Conservation (phyloP, 139 green algal genomes). For the Chlamydomonas eustigma region DNA sequence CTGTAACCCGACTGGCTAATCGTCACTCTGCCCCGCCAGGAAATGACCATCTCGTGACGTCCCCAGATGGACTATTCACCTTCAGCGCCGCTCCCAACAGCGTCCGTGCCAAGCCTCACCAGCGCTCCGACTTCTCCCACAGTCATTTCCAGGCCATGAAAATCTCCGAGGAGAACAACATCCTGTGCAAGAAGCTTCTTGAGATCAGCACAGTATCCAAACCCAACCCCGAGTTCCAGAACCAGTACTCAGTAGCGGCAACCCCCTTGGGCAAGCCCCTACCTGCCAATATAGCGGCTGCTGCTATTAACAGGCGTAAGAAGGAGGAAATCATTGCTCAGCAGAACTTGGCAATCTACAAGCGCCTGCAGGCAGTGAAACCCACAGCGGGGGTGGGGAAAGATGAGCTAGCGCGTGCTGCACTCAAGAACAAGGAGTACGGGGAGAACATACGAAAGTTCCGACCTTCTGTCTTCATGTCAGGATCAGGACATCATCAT, state of each 20-base stretch:
- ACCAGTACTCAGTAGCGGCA: neutral
- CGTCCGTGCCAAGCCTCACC: conserved; percentile 13
- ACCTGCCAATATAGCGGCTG: neutral
- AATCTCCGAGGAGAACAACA: conserved; percentile 34
- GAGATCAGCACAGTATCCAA: conserved; percentile 23
- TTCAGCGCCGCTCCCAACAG: conserved; percentile 13
- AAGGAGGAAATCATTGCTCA: conserved; percentile 41
- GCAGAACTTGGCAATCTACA: conserved; percentile 46
- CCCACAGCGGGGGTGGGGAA: conserved; percentile 15
- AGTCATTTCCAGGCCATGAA: conserved; percentile 3
- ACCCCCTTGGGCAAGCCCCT: neutral
- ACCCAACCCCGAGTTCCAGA: neutral
- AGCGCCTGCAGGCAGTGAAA: conserved; percentile 40
- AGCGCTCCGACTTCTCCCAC: conserved; percentile 13
- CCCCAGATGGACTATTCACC: neutral
- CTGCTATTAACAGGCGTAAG: neutral
- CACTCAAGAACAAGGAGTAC: conserved; percentile 21
- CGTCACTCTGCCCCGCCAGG: neutral
- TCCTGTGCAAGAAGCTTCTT: conserved; percentile 37
- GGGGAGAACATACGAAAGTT: conserved; percentile 27
- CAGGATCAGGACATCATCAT: neutral
- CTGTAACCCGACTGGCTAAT: neutral
- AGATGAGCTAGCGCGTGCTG: conserved; percentile 20
- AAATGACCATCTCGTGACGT: neutral
- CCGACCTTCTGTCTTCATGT: neutral